Evolutionary conservation across 495 filamentous ascomycete genomes (phyloP), one percentile per base, ranked within the genome.

Genomic region (Aspergillus mulundensis): DNA sequence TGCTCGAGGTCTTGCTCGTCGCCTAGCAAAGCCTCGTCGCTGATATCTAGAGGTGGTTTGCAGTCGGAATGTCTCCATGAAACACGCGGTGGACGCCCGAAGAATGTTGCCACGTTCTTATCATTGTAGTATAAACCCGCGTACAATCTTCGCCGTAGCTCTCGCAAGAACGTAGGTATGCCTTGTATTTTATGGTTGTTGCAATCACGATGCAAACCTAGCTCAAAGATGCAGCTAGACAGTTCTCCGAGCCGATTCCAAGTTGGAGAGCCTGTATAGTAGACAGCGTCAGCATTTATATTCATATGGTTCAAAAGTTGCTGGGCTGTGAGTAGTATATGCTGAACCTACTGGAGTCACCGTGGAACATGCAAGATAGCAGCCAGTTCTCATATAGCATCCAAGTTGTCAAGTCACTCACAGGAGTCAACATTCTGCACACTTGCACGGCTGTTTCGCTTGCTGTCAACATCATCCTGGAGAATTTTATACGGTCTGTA

Each of bases 141-240:
- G 57, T 84, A 84, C 1, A 78, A 42, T 12, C 75, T 72, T 58
- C 79, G 70, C 2, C 77, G 74, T 16, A 73, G 53, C 52, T 81
- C 75, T 11, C 62, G 57, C 2, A 81, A 60, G 49, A 81, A 79
- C 15, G 74, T 67, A 0, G 80, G 77, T 4, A 71, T 10, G 16
- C 53, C 44, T 24, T 57, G 64, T 40, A 69, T 50, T 0, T 64
- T 62, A 20, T 67, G 69, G 20, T 65, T 61, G 23, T 67, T 68
- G 19, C 66, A 64, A 43, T 78, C 75, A 44, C 78, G 74, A 61
- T 86, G 84, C 0, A 82, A 64, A 23, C 82, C 83, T 6, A 83
- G 67, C n/a, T 78, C 78, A 4, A 79, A 77, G 12, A 81, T 63
- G 43, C 66, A 58, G 7, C 61, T 73, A 1, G 70, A 63, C 5